These are phyloP conservation scores for Parascedosporium putredinis DNA, from an alignment of 2,329 filamentous ascomycete species.

Conservation along the genomic window DNA sequence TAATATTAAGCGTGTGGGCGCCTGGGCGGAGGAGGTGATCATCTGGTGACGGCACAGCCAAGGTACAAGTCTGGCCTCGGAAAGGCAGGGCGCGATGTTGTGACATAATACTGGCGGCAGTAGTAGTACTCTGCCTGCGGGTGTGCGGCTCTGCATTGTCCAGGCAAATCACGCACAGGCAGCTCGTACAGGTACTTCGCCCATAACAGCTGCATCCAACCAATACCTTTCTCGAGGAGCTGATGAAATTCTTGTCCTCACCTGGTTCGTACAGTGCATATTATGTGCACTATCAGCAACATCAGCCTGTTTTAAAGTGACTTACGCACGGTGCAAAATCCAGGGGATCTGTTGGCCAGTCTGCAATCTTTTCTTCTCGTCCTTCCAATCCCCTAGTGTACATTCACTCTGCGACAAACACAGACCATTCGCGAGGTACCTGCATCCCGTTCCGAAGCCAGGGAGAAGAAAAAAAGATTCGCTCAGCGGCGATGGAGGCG, in stretches of 20 bases:
- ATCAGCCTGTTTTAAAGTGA: too few species aligned
- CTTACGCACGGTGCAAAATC: too few species aligned
- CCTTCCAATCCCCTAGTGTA: not conserved
- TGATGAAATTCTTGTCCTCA: not conserved
- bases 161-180: not conserved
- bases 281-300: too few species aligned
- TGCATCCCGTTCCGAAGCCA: not conserved
- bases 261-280: too few species aligned
- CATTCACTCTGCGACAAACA: not conserved
- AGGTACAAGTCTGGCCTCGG: not conserved
- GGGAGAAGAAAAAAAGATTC: too few species aligned
- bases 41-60: conserved; percentile 4
- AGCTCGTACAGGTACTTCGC: not conserved
- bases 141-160: not conserved
- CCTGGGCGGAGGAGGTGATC: not conserved
- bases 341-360: not conserved
- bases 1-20: conserved; percentile 4
- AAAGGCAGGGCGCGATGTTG: not conserved
- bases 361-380: not conserved
- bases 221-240: not conserved
- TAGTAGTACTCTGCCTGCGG: not conserved
- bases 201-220: not conserved
- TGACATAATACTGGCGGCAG: not conserved
- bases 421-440: not conserved
- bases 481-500: conserved; percentile 2